Evolutionary conservation across 2,329 filamentous ascomycete genomes (phyloP), one percentile per base, ranked within the genome.

Genomic region (Xylariaceae sp.): DNA sequence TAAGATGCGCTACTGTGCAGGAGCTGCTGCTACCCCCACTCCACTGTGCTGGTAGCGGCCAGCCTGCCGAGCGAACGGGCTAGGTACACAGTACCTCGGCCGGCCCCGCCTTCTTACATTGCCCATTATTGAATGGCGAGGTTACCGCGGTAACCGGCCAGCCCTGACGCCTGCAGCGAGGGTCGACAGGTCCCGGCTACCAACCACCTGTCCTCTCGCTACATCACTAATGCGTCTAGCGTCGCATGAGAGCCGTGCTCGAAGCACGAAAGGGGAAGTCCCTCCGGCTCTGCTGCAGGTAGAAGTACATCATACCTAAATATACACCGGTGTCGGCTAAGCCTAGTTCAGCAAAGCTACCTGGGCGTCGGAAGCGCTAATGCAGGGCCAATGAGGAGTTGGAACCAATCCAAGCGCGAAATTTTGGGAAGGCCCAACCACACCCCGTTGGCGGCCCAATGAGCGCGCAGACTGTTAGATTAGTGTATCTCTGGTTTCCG

Each of bases 361-460:
- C 39, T 55, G 55, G 37, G 30, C 45, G 8, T 62, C 63, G 63
- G 64, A 53, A 60, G 64, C 66, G 64, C 61, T 63, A 64, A 58
- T 57, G 60, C 68, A 60, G 57, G 60, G 57, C 59, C 37, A 51
- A 13, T 42, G 61, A 47, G 39, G 18, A 39, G 9, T 49, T 18
- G 23, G 23, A 13, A 63, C 53, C 66, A 66, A 58, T 56, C 65
- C 52, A 57, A 55, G 35, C 56, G 58, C 63, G 60, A 70, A 68
- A 69, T 69, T 70, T 67, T 58, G 61, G 55, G 51, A 52, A 37
- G 62, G 54, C 52, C 68, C 64, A 42, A 64, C 58, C 48, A 34
- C 44, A 62, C 62, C 60, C 59, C 55, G 56, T 2, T 9, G 47
- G 17, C n/a, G 44, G 18, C 23, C 68, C 64, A 69, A 67, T 68